These are phyloP conservation scores for Nothophaeocryptopus gaeumannii DNA, from an alignment of 2,329 filamentous ascomycete species.

Conservation along the genomic window DNA sequence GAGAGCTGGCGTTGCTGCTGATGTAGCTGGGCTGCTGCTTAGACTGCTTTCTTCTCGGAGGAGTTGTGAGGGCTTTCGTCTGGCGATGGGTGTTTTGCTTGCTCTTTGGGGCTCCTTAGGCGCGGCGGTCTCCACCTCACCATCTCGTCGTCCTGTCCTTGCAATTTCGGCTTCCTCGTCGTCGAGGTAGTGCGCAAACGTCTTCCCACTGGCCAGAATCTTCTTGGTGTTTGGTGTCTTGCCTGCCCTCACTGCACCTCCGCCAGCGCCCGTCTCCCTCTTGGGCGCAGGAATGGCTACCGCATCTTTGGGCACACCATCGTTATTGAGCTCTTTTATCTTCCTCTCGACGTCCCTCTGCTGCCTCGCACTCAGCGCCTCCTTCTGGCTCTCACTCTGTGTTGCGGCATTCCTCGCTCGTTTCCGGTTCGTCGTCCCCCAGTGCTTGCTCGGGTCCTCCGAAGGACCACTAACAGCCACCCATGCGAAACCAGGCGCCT, in stretches of 20 bases:
- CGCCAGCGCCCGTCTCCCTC: conserved; percentile 40
- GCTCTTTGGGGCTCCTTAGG: conserved; percentile 26
- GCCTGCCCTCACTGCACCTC: conserved; percentile 45
- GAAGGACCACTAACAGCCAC: conserved; percentile 70
- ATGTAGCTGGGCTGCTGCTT: conserved; percentile 29
- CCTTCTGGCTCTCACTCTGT: conserved; percentile 38
- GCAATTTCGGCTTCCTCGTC: conserved; percentile 66
- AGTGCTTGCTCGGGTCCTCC: conserved; percentile 51
- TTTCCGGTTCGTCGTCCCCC: conserved; percentile 56
- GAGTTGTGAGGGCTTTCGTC: conserved; percentile 26
- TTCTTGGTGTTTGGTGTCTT: conserved; percentile 69
- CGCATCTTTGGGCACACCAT: conserved; percentile 52
- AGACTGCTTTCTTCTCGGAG: conserved; percentile 27
- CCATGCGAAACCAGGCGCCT: conserved; percentile 88
- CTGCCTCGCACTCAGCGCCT: conserved; percentile 75
- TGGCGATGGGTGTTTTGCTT: conserved; percentile 36
- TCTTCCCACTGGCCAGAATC: conserved; percentile 77
- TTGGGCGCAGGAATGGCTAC: conserved; percentile 65
- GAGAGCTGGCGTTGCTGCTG: conserved; percentile 11
- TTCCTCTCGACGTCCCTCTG: conserved; percentile 78
- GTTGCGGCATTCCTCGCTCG: conserved; percentile 59
- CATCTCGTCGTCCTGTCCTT: conserved; percentile 32
- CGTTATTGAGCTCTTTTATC: conserved; percentile 76
- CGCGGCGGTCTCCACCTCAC: conserved; percentile 19
- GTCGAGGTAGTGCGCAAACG: conserved; percentile 77